Percentiles rank a stretch among this genome's conserved stretches.
phyloP scores from a whole-genome alignment of 176 grass and related monocot species.

The Ananas comosus region DNA sequence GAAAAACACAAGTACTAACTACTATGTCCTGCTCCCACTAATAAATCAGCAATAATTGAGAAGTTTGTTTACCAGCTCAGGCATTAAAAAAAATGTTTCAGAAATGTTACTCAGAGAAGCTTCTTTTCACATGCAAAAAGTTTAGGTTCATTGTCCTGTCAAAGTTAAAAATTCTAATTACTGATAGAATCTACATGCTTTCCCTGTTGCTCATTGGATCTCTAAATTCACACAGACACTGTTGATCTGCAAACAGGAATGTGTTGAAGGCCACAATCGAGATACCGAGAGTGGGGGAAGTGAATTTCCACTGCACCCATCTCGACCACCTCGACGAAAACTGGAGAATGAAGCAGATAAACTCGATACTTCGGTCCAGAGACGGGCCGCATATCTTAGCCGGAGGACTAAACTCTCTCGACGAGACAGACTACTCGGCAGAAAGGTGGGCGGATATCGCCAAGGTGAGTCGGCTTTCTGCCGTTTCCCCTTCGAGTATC shows the following conservation, averaged over 20 bases:
- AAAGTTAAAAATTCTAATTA: too few species aligned
- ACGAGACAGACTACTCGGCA: slow-evolving; percentile 77
- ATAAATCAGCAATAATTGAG: too few species aligned
- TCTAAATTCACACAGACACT: neutral
- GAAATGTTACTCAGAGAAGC: too few species aligned
- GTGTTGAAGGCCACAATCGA: slow-evolving; percentile 87
- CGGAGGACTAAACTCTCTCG: slow-evolving; percentile 85
- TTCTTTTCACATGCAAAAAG: too few species aligned
- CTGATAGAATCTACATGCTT: too few species aligned
- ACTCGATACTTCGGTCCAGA: slow-evolving; percentile 51
- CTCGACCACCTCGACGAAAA: slow-evolving; percentile 94
- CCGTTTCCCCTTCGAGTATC: neutral
- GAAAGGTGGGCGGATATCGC: slow-evolving; percentile 88
- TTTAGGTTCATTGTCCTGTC: too few species aligned
- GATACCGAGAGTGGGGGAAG: slow-evolving; percentile 63
- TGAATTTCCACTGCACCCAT: slow-evolving; percentile 93
- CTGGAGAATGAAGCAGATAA: slow-evolving; percentile 93
- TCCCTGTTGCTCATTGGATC: neutral
- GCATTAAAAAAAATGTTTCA: too few species aligned
- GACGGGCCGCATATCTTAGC: slow-evolving; percentile 75
- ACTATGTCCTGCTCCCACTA: too few species aligned
- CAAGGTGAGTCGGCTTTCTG: slow-evolving; percentile 34
- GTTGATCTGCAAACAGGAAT: slow-evolving; percentile 44
- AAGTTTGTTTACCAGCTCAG: too few species aligned
- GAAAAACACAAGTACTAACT: too few species aligned